Base-by-base conservation (phyloP, 768 basidiomycete genomes). In the Boletus rex-veris region DNA sequence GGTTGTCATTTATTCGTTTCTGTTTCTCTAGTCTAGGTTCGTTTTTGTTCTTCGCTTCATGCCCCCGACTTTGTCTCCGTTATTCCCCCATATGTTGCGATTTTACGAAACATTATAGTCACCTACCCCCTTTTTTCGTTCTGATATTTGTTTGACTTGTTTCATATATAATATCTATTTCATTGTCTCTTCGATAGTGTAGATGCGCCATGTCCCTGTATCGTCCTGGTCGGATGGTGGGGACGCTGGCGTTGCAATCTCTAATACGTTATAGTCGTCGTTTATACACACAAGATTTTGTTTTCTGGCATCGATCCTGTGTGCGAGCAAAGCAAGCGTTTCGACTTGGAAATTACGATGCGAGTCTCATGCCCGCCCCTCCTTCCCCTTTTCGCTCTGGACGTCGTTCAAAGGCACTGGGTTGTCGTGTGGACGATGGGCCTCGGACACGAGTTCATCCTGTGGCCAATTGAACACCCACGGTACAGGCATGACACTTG, bases 201-300 rank as follows among this genome's bases (percentile, higher is more conserved):
- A 71, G 63, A 71, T 63, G 16, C 57, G 56, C 48, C 48, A 6
- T 28, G 53, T 58, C 38, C 39, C 15, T 3, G 12, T 9, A 28
- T 45, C 16, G 26, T 51, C 51, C 58, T 36, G 30, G 28, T 45
- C 38, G 55, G 50, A 36, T 24, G 38, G 24, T 30, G 31, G 19
- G 18, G 39, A n/a, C 18, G 30, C 16, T 33, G 55, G 54, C 46
- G 60, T 50, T 57, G 65, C 55, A 53, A 50, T 67, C 55, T 63
- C 65, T 71, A 71, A 71, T 69, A 69, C 62, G 21, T 71, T 68
- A 71, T 71, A 68, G 58, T 68, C 62, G 36, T 71, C 57, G 62
- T 69, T 68, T 68, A 71, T 71, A 67, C 58, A 11, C 16, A 11
- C 16, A 10, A 15, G n/a, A 35, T 28, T 24, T 50, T 35, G 26